Evolutionary conservation across 208 protist genomes (phyloP).

Genomic region (Acanthamoeba pearcei): DNA sequence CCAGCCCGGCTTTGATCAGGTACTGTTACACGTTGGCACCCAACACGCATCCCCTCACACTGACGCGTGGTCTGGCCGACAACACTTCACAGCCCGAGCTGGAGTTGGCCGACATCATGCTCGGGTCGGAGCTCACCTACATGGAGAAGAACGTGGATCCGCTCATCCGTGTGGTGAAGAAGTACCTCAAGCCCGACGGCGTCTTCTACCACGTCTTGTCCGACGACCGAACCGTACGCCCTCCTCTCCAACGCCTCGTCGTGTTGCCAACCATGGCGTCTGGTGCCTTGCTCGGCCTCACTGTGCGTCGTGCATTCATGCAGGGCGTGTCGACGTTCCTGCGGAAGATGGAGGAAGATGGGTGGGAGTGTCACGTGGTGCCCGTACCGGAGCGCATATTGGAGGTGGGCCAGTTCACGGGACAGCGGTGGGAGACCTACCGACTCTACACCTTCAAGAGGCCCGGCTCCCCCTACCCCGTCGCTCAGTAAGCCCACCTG

Average conservation of each 20-base stretch:
- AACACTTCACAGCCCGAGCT: neutral
- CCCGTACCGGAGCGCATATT: conserved; percentile 12
- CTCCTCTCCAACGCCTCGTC: neutral
- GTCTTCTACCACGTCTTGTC: conserved; percentile 86
- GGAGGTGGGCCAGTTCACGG: conserved; percentile 20
- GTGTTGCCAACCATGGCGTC: no score
- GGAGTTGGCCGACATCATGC: conserved; percentile 81
- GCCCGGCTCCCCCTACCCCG: neutral
- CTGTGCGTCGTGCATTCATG: neutral
- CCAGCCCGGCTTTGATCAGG: conserved; percentile 60
- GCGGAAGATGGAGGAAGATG: conserved; percentile 54
- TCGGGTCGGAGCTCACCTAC: conserved; percentile 85
- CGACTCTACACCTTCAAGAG: conserved; percentile 58
- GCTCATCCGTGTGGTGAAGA: conserved; percentile 80
- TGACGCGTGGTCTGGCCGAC: neutral
- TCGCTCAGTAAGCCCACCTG: neutral
- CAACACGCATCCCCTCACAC: neutral
- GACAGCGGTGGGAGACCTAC: conserved; percentile 46
- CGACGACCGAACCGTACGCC: conserved; percentile 81
- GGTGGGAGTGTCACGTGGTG: conserved; percentile 46
- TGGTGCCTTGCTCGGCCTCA: no score
- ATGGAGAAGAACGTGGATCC: conserved; percentile 79
- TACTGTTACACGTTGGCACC: neutral
- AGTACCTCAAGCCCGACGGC: conserved; percentile 81
- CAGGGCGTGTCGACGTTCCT: conserved; percentile 49